These are phyloP conservation scores for Stygiomarasmius scandens DNA, from an alignment of 1,284 basidiomycete genomes.

Conservation along the genomic window DNA sequence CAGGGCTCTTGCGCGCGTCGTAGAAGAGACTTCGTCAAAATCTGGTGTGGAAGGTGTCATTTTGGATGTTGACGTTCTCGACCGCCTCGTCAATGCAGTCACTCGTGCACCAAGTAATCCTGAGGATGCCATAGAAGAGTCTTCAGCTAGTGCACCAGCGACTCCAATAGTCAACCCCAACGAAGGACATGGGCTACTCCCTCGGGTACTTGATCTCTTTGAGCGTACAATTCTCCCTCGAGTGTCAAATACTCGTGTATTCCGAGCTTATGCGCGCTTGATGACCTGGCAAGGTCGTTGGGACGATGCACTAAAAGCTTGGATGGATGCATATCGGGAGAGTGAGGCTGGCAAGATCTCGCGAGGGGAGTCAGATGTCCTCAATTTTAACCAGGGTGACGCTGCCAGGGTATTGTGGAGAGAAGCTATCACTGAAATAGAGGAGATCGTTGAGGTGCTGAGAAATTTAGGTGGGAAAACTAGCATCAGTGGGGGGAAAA, in stretches of 20 bases:
- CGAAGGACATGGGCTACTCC: slow-evolving; percentile 67
- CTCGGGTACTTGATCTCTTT: slow-evolving; percentile 71
- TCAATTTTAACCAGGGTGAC: slow-evolving; percentile 34
- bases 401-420: slow-evolving; percentile 54
- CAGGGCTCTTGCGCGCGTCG: slow-evolving; percentile 80
- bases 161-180: slow-evolving; percentile 48
- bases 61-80: slow-evolving; percentile 86
- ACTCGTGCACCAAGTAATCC: slow-evolving; percentile 56
- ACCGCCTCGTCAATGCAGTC: slow-evolving; percentile 85
- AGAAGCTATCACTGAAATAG: slow-evolving; percentile 72
- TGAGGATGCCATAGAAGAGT: slow-evolving; percentile 31
- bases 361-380: slow-evolving; percentile 52
- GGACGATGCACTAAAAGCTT: slow-evolving; percentile 79
- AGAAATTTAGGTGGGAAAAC: slow-evolving; percentile 66
- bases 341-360: slow-evolving; percentile 70
- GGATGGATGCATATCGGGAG: slow-evolving; percentile 82
- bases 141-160: slow-evolving; percentile 16
- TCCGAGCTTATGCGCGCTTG: slow-evolving; percentile 80
- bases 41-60: slow-evolving; percentile 22
- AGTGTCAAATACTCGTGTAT: slow-evolving; percentile 72
- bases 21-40: slow-evolving; percentile 68
- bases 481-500: slow-evolving; percentile 44
- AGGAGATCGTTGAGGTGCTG: slow-evolving; percentile 83
- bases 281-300: slow-evolving; percentile 72
- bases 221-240: slow-evolving; percentile 79